Percentiles rank a stretch among this genome's conserved stretches.
Conservation (phyloP, 306 rosid species). For the Macrotyloma uniflorum region DNA sequence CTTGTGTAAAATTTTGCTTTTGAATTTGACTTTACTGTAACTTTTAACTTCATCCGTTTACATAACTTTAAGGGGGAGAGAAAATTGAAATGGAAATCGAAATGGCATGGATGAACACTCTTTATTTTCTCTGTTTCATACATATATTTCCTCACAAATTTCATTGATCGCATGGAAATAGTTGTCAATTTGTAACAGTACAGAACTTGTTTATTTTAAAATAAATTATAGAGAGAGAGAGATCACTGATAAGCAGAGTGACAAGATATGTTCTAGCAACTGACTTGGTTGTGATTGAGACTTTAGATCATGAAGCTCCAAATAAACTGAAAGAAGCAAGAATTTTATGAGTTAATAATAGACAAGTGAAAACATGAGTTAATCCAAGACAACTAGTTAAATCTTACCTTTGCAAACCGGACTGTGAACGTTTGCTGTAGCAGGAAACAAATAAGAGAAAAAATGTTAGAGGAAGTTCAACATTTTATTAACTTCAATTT, state of each 20-base stretch:
- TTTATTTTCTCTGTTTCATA: not conserved
- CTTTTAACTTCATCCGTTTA: too few species aligned
- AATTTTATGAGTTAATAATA: constrained; percentile 9
- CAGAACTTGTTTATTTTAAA: not conserved
- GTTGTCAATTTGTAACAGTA: constrained; percentile 23
- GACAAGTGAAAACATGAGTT: not conserved
- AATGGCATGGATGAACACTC: not conserved
- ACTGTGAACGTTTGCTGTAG: constrained; percentile 56
- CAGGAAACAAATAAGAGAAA: not conserved
- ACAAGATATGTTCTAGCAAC: not conserved
- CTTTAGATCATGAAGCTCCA: constrained; percentile 35
- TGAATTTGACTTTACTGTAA: too few species aligned
- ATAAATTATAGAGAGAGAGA: not conserved
- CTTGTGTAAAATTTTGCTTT: too few species aligned
- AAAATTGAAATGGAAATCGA: not conserved
- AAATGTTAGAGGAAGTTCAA: constrained; percentile 27
- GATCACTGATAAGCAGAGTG: not conserved
- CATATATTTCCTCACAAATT: not conserved
- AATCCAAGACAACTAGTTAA: not conserved
- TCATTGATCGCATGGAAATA: constrained; percentile 30
- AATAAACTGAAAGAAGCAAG: constrained; percentile 38
- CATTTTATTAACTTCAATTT: constrained; percentile 14
- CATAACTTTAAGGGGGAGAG: too few species aligned
- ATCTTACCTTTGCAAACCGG: constrained; percentile 62
- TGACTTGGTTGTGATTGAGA: not conserved